A percentile compares a stretch with the other conserved stretches of the same genome.
Evolutionary conservation across 805 yeast species (phyloP).

Genomic region (Scheffersomyces spartinae): DNA sequence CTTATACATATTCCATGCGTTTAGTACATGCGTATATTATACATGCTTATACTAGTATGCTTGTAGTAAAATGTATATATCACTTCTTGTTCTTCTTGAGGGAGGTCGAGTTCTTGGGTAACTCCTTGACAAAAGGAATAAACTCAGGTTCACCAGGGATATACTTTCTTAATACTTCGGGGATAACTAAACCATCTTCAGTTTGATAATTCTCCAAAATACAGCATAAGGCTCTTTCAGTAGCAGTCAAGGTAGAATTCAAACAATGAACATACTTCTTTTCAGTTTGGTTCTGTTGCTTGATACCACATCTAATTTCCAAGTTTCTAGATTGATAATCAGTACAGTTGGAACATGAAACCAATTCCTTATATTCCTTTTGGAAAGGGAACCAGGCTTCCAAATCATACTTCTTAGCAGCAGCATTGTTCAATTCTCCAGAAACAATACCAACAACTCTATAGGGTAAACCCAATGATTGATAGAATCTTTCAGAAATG

Average conservation of each 20-base stretch:
- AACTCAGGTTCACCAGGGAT: constrained; percentile 99
- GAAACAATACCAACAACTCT: constrained; percentile 97
- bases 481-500: constrained; percentile 83
- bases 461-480: constrained; percentile 86
- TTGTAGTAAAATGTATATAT: too few species aligned
- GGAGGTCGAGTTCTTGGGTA: constrained; percentile 90
- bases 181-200: constrained; percentile 86
- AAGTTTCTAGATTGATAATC: constrained; percentile 98
- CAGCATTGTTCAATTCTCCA: constrained; percentile 97
- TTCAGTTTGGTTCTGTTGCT: constrained; percentile 87
- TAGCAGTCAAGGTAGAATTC: constrained; percentile 94
- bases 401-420: constrained; percentile 96
- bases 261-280: constrained; percentile 98
- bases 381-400: constrained; percentile 99
- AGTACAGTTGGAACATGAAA: constrained; percentile 97
- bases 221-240: constrained; percentile 97
- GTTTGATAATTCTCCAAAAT: constrained; percentile 96
- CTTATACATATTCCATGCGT: too few species aligned
- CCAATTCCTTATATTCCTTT: constrained; percentile 95
- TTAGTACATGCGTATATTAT: too few species aligned
- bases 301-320: constrained; percentile 97
- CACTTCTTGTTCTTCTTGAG: constrained; percentile 39
- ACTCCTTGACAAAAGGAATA: constrained; percentile 78
- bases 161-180: constrained; percentile 91
- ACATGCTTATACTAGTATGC: too few species aligned